Evolutionary conservation across 331 rosid genomes (phyloP), one percentile per base, ranked within the genome.

Genomic region (Dryas integrifolia): DNA sequence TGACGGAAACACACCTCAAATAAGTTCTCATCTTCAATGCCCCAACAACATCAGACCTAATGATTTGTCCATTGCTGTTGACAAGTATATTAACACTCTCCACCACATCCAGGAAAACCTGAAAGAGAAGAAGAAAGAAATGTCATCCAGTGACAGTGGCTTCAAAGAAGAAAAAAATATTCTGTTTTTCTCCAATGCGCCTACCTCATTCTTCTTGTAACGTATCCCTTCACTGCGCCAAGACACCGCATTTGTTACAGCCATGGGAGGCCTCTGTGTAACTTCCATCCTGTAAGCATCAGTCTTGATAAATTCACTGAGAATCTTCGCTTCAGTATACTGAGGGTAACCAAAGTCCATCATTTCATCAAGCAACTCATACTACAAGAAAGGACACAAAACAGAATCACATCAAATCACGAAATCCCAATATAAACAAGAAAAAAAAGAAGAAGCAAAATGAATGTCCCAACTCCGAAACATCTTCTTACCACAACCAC

Each of bases 301-400:
- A 0, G 99, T 95, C 90, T 95, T 95, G 80, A 95, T 95, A 82
- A 95, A 95, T 74, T 95, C 99, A 41, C 97, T 92, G 43, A 95
- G 93, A 85, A 95, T 95, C 88, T 81, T 92, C 2, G 99, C 99
- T 68, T 95, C 99, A 0, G 99, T 95, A 73, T 79, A 95, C 81
- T 95, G 99, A 52, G 99, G 99, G 79, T 92, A 95, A 35, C 99
- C 99, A 67, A 95, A 95, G 86, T 95, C 99, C 99, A 95, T 95
- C 74, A 95, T 88, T 69, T 95, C 99, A 79, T 95, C 98, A 41
- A 95, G 99, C 74, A 95, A 81, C 82, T 95, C 99, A 12, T 95
- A 95, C 99, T 95, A 82, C 75, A 81, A 70, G 67, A 14, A 63
- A 72, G 35, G 48, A 52, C 69, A 76, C 14, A 71, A 53, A 79